Percentiles rank a stretch among this genome's conserved stretches.
phyloP scores from a whole-genome alignment of 2,329 filamentous ascomycete species.

The Cadophora malorum region DNA sequence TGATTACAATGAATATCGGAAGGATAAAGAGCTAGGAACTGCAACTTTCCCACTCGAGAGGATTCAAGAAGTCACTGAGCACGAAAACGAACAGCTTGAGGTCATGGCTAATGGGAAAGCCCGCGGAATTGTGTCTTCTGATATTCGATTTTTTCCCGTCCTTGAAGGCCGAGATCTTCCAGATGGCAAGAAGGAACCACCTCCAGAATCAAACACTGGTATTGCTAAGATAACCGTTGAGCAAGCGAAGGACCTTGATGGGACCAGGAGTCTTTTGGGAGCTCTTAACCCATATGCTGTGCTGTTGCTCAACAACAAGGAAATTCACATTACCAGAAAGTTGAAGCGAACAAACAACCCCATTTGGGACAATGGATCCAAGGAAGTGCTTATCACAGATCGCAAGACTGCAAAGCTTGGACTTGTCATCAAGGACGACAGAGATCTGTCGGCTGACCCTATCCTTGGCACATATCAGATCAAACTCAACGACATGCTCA shows the following conservation, averaged over 20 bases:
- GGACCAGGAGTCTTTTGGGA: constrained; percentile 89
- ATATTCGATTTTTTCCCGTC: constrained; percentile 95
- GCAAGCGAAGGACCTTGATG: constrained; percentile 95
- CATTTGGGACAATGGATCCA: constrained; percentile 90
- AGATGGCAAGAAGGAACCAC: constrained; percentile 79
- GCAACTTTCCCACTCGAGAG: constrained; percentile 86
- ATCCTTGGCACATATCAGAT: constrained; percentile 93
- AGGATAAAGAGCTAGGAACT: constrained; percentile 92
- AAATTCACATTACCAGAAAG: constrained; percentile 87
- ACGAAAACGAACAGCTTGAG: constrained; percentile 86
- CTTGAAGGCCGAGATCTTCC: constrained; percentile 73
- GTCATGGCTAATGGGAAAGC: constrained; percentile 84
- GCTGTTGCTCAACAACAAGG: constrained; percentile 89
- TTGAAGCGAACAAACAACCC: constrained; percentile 97
- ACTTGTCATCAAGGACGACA: constrained; percentile 93
- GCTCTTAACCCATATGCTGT: constrained; percentile 89
- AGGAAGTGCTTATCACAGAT: constrained; percentile 95
- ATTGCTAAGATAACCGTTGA: constrained; percentile 93
- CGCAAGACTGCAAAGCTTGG: constrained; percentile 89
- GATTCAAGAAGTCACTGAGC: constrained; percentile 75
- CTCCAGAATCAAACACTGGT: constrained; percentile 90
- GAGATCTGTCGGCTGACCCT: constrained; percentile 82
- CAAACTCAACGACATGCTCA: constrained; percentile 91
- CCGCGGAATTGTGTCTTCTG: constrained; percentile 79
- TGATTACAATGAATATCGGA: constrained; percentile 95